A percentile compares a stretch with the other conserved stretches of the same genome.
phyloP scores from a whole-genome alignment of 2,329 filamentous ascomycete genomes.

The Aspergillus sclerotialis region DNA sequence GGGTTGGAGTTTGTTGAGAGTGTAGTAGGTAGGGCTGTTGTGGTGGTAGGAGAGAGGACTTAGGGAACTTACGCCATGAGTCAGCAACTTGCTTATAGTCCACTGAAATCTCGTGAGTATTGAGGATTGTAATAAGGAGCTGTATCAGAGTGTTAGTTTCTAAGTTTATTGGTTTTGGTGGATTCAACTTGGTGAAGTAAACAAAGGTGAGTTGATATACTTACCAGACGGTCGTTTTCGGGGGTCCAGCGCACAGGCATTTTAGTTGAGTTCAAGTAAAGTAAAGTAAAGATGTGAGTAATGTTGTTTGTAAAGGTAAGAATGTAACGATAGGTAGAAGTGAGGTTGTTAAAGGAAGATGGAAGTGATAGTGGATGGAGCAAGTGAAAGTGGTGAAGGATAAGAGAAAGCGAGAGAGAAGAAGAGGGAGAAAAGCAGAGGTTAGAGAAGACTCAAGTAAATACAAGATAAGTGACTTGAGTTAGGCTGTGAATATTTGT shows the following conservation, averaged over 20 bases:
- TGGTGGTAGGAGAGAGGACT: not conserved
- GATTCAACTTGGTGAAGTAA: no score
- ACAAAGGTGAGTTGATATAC: constrained; percentile 2
- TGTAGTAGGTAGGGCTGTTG: no score
- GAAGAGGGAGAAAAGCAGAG: not conserved
- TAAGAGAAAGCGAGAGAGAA: not conserved
- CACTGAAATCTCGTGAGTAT: constrained; percentile 30
- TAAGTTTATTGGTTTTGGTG: no score
- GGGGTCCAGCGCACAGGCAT: constrained; percentile 34
- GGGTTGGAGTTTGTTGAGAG: not conserved
- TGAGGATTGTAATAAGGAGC: constrained; percentile 35
- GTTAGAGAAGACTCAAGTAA: not conserved
- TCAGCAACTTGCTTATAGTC: constrained; percentile 27
- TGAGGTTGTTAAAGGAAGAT: not conserved
- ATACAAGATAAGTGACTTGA: no score
- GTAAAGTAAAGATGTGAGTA: not conserved
- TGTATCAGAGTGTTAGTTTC: constrained; percentile 8
- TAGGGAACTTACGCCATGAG: constrained; percentile 31
- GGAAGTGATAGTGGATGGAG: not conserved
- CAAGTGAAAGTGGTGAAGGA: not conserved
- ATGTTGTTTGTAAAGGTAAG: no score
- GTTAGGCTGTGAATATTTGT: no score
- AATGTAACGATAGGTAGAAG: no score
- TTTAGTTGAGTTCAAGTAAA: not conserved
- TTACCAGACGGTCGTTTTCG: constrained; percentile 30